Percentiles rank a stretch among this genome's conserved stretches.
These are phyloP conservation scores for Podospora pseudocomata DNA, from an alignment of 495 filamentous ascomycete species.

Conservation along the genomic window DNA sequence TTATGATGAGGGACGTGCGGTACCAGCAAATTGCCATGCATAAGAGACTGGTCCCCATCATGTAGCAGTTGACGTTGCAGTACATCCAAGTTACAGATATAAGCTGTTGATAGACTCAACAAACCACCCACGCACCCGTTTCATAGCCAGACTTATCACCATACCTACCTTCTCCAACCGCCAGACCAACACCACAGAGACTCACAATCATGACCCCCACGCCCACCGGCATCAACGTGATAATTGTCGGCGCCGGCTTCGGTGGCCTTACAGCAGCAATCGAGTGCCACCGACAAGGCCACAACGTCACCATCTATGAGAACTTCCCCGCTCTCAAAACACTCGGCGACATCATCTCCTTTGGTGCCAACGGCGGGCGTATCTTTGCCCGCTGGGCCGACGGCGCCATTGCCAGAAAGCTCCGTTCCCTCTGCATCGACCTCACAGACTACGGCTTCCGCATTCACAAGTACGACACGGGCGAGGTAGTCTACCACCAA, in stretches of 20 bases:
- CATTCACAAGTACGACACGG: constrained; percentile 59
- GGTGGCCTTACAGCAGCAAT: constrained; percentile 59
- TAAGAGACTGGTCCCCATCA: not conserved
- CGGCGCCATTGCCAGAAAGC: constrained; percentile 43
- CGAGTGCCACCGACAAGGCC: constrained; percentile 60
- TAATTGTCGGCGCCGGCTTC: constrained; percentile 58
- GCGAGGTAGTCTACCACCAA: constrained; percentile 58
- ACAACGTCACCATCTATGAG: constrained; percentile 57
- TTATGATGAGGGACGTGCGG: not conserved
- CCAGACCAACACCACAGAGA: not conserved
- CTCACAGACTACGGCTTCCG: constrained; percentile 53
- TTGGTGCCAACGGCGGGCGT: constrained; percentile 57
- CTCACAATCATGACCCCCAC: not conserved
- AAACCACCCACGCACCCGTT: not conserved
- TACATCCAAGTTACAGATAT: not conserved
- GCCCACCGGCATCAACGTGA: constrained; percentile 47
- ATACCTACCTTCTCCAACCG: too few relatives aligned
- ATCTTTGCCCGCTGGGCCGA: constrained; percentile 53
- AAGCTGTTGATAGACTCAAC: not conserved
- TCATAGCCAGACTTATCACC: not conserved
- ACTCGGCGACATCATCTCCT: constrained; percentile 62
- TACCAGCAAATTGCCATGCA: not conserved
- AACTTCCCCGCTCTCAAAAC: constrained; percentile 55
- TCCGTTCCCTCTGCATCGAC: constrained; percentile 52
- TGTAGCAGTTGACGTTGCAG: not conserved